phyloP scores from a whole-genome alignment of 2,329 filamentous ascomycete species.

The Canariomyces notabilis region DNA sequence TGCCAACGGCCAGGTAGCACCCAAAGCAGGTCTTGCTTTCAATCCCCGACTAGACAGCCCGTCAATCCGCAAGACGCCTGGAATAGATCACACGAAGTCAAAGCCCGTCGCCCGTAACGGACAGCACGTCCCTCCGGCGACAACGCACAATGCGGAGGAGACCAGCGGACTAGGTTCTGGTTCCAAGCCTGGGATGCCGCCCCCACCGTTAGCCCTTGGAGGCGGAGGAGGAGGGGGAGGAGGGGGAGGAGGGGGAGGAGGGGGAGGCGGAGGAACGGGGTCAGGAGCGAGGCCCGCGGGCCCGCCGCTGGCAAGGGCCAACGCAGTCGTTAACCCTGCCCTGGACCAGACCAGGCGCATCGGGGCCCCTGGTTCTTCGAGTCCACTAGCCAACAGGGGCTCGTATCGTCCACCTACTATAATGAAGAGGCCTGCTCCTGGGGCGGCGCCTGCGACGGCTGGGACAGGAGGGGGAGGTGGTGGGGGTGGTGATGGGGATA shows the following conservation, averaged over 20 bases:
- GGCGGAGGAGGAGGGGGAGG: too few species aligned
- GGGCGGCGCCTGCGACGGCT: slow-evolving; percentile 16
- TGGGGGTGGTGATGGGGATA: slow-evolving; percentile 13
- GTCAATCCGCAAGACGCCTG: slow-evolving; percentile 82
- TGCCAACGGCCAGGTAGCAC: slow-evolving; percentile 36
- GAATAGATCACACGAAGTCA: slow-evolving; percentile 75
- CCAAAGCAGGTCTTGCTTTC: slow-evolving; percentile 52
- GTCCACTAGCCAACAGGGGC: slow-evolving; percentile 54
- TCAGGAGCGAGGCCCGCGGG: too few species aligned
- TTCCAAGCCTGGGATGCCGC: too few species aligned
- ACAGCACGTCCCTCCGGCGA: slow-evolving; percentile 45
- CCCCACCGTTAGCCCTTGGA: too few species aligned
- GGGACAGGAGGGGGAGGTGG: slow-evolving; percentile 25
- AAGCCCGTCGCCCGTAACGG: slow-evolving; percentile 61
- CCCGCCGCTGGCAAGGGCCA: slow-evolving; percentile 30
- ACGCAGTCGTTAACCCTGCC: slow-evolving; percentile 48
- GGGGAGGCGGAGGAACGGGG: too few species aligned
- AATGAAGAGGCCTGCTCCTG: slow-evolving; percentile 47
- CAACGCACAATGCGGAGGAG: slow-evolving; percentile 27
- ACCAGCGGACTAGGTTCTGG: not conserved
- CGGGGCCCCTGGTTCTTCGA: slow-evolving; percentile 52
- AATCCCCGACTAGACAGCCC: slow-evolving; percentile 74
- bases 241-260: too few species aligned
- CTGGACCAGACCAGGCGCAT: slow-evolving; percentile 53
- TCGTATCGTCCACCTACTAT: slow-evolving; percentile 57